Evolutionary conservation across 148 eudicot genomes (phyloP), one percentile per base, ranked within the genome.

Genomic region (Chenopodium suecicum): DNA sequence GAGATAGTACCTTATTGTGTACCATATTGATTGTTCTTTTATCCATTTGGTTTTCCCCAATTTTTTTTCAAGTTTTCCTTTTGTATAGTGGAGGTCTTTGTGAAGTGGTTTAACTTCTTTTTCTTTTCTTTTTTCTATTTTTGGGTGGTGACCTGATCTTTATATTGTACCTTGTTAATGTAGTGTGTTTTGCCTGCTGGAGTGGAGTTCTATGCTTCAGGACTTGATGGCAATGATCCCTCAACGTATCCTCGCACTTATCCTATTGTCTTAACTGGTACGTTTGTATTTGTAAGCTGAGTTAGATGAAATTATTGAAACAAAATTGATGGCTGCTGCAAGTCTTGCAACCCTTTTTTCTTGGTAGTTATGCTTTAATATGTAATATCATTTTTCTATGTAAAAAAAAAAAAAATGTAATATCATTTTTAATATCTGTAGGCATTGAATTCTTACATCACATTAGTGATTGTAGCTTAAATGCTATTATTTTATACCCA

Each of bases 101-200:
- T 78, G n/a, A 37, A 78, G 32, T 23, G 20, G 32, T 12, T 72
- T 41, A 41, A 6, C 64, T 58, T 25, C 48, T 58, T 44, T 31
- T n/a, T 41, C 25, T 7, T 17, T 63, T 48, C 17, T 22, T 19
- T 17, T 54, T 77, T 4, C 29, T 27, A 27, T 27, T 27, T 27
- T 27, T 27, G 29, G 44, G 7, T 0, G 32, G 80, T 2, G 46
- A 54, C 73, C 34, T 77, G 54, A 74, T 82, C 58, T 67, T 68
- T 80, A 67, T 82, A 41, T 74, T 82, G 68, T 25, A 76, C 41
- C 47, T 13, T 66, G 56, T 79, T 65, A 80, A 83, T 91, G 90
- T 92, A 94, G 98, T 96, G 99, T 90, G 99, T 94, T 83, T 83
- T 96, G 81, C 99, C 99, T 80, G 99, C 95, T 81, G 99, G 99